A percentile compares a stretch with the other conserved stretches of the same genome.
phyloP scores from a whole-genome alignment of 257 asterid genomes.

The Henckelia pumila region DNA sequence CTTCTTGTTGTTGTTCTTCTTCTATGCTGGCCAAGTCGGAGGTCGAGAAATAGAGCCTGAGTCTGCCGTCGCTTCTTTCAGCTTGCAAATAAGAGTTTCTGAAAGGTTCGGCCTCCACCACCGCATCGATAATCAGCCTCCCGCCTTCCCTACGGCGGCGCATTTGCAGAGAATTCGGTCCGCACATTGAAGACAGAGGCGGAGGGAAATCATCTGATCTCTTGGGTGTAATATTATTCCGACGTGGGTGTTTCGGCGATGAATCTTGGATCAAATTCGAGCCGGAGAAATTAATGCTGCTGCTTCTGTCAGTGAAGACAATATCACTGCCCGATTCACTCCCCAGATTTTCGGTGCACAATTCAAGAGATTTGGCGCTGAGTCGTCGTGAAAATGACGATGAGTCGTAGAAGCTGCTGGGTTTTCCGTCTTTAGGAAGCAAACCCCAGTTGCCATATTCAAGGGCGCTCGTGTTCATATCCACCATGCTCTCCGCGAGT shows the following conservation, averaged over 20 bases:
- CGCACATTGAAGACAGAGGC: constrained; percentile 51
- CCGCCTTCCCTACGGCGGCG: constrained; percentile 44
- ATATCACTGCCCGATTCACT: constrained; percentile 53
- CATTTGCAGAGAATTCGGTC: constrained; percentile 37
- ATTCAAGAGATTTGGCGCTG: constrained; percentile 41
- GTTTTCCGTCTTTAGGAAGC: constrained; percentile 21
- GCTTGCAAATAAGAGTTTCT: constrained; percentile 35
- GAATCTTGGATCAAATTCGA: constrained; percentile 5
- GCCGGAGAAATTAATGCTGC: background rate
- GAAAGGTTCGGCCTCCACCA: constrained; percentile 33
- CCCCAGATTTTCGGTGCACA: constrained; percentile 62
- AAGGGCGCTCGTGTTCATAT: background rate
- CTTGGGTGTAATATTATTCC: background rate
- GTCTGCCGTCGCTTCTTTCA: constrained; percentile 55
- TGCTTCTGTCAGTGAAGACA: constrained; percentile 21
- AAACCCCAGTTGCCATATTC: constrained; percentile 33
- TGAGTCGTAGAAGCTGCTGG: constrained; percentile 16
- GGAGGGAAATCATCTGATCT: constrained; percentile 44
- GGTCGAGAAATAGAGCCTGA: constrained; percentile 31
- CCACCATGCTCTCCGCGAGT: constrained; percentile 6
- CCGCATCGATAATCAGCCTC: constrained; percentile 42
- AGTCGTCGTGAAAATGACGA: constrained; percentile 30
- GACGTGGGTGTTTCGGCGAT: background rate
- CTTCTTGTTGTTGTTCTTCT: constrained; percentile 18
- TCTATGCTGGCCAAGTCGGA: background rate